phyloP scores from a whole-genome alignment of 208 protist species.

The Trichomonas gallinae region DNA sequence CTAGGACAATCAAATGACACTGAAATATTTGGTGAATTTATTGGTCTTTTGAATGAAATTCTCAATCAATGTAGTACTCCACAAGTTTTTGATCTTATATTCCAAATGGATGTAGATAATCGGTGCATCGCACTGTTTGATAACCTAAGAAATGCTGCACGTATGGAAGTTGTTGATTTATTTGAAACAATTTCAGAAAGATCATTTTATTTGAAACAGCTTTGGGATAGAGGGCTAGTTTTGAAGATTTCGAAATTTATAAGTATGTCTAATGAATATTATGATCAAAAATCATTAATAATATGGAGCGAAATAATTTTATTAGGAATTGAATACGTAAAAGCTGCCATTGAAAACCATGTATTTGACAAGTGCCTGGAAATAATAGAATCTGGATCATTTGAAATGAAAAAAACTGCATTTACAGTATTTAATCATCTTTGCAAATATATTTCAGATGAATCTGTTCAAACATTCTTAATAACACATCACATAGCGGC shows the following conservation, averaged over 20 bases:
- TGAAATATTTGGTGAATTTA: background rate
- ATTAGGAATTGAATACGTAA: background rate
- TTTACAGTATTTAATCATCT: background rate
- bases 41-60: background rate
- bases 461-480: background rate
- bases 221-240: background rate
- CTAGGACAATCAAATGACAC: background rate
- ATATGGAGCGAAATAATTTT: background rate
- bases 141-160: background rate
- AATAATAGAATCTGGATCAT: background rate
- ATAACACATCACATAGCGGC: background rate
- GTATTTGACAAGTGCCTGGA: background rate
- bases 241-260: background rate
- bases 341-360: background rate
- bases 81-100: background rate
- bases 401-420: background rate
- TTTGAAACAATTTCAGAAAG: background rate
- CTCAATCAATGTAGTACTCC: background rate
- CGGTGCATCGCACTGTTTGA: background rate
- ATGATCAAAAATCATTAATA: background rate
- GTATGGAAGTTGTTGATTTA: background rate
- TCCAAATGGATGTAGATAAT: background rate
- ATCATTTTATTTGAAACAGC: background rate
- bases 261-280: background rate
- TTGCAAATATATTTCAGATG: background rate